These are phyloP conservation scores for Neobulgaria alba DNA, from an alignment of 2,329 filamentous ascomycete species.

Conservation along the genomic window DNA sequence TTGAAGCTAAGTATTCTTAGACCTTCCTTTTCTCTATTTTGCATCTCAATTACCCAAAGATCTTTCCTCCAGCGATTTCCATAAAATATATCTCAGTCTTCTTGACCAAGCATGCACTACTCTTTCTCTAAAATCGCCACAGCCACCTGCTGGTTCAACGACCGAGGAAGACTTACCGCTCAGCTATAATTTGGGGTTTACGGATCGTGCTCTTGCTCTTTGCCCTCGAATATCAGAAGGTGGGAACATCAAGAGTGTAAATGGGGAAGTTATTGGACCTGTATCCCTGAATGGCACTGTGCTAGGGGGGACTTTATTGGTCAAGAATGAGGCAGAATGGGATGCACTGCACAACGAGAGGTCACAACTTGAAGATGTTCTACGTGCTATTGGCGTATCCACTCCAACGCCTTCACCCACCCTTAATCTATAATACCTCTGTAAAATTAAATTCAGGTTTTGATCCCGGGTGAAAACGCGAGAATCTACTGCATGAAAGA, in stretches of 20 bases:
- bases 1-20: neutral
- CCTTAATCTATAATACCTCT: neutral
- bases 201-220: conserved; percentile 42
- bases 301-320: conserved; percentile 54
- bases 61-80: conserved; percentile 14
- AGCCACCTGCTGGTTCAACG: neutral
- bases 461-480: too few relatives aligned
- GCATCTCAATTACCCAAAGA: conserved; percentile 14
- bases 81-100: conserved; percentile 20
- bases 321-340: conserved; percentile 52
- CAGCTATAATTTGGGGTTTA: conserved; percentile 58
- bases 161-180: conserved; percentile 34
- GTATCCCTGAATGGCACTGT: conserved; percentile 50
- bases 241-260: conserved; percentile 15
- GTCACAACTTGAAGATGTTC: conserved; percentile 32
- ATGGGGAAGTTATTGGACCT: conserved; percentile 20
- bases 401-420: neutral
- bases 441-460: too few relatives aligned
- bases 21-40: conserved; percentile 27
- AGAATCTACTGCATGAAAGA: too few relatives aligned
- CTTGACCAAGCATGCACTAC: conserved; percentile 16
- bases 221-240: conserved; percentile 48
- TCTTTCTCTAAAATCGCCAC: neutral
- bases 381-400: conserved; percentile 27
- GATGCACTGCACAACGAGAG: conserved; percentile 38